These are phyloP conservation scores for Grosmannia serpens DNA, from an alignment of 2,329 filamentous ascomycete genomes.

Conservation along the genomic window DNA sequence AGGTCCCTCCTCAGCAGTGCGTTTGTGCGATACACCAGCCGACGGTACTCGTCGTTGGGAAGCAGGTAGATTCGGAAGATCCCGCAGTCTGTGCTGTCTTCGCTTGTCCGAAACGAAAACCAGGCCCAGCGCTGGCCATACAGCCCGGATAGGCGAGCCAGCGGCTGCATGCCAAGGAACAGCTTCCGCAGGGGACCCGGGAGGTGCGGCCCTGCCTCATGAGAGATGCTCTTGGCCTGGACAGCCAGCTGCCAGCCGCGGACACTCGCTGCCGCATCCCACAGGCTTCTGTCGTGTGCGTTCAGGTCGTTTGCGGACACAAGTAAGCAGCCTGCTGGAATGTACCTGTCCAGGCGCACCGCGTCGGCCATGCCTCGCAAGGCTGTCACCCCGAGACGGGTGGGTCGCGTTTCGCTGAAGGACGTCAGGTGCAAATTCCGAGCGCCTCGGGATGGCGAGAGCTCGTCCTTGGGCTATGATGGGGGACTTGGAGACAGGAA, in stretches of 20 bases:
- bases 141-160: slow-evolving; percentile 15
- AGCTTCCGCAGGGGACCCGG: slow-evolving; percentile 3
- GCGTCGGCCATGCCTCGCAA: not conserved
- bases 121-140: slow-evolving; percentile 30
- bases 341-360: slow-evolving; percentile 1
- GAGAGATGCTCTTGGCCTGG: not conserved
- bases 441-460: not conserved
- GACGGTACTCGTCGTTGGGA: slow-evolving; percentile 51
- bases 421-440: not conserved
- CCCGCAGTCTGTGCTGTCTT: slow-evolving; percentile 12
- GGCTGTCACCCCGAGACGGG: not conserved
- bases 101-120: slow-evolving; percentile 24
- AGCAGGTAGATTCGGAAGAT: slow-evolving; percentile 48
- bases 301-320: not conserved
- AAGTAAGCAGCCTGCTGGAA: slow-evolving; percentile 7
- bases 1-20: slow-evolving; percentile 32
- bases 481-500: not conserved
- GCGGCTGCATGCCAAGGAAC: slow-evolving; percentile 6
- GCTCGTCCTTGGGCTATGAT: not conserved
- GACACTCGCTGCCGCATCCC: not conserved
- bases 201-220: not conserved
- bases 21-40: slow-evolving; percentile 37
- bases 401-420: not conserved
- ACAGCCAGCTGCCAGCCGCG: not conserved
- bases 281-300: not conserved